Base-by-base conservation (phyloP, 257 asterid genomes). In the Henckelia pumila region DNA sequence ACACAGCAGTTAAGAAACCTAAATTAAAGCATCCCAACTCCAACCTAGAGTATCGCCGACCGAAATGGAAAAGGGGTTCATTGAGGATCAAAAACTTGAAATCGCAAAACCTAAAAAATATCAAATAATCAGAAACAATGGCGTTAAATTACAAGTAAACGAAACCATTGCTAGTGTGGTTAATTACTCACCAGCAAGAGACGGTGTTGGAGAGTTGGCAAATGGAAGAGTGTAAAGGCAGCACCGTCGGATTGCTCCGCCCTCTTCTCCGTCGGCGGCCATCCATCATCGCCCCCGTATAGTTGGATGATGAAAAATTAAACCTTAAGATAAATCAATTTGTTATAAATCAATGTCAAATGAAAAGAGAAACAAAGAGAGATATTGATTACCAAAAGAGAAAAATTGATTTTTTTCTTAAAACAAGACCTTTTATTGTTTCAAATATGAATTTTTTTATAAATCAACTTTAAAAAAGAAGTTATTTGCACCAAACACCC, bases 41-140 rank as follows among this genome's bases (percentile, higher is more conserved):
- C 40, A 73, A 88, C 97, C 93, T 89, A 37, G 89, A 76, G 77
- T 88, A 73, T 32, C 78, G 77, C 52, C 97, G 89, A 62, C 97
- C 98, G 59, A 83, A 76, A 19, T 80, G 88, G 76, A 80, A 89
- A 56, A 92, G 70, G 25, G 95, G 86, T 37, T 82, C 87, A 68
- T 92, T 92, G 77, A 89, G 78, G 47, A 72, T 72, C 40, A 67
- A 40, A 6, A 83, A 83, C 75, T 92, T 92, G 82, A 75, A 74
- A 77, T 89, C 97, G 53, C 98, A 92, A 56, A 86, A 92, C 95
- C 97, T 86, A 74, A 22, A 79, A 22, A 44, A 56, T 56, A 37
- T 1, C 55, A 29, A 16, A 37, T 1, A 62, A 29, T 33, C 37
- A 77, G n/a, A 67, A 62, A 26, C 17, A 26, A 2, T 5, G 4